Evolutionary conservation across 2,329 filamentous ascomycete species (phyloP).

Genomic region (Colletotrichum shisoi): DNA sequence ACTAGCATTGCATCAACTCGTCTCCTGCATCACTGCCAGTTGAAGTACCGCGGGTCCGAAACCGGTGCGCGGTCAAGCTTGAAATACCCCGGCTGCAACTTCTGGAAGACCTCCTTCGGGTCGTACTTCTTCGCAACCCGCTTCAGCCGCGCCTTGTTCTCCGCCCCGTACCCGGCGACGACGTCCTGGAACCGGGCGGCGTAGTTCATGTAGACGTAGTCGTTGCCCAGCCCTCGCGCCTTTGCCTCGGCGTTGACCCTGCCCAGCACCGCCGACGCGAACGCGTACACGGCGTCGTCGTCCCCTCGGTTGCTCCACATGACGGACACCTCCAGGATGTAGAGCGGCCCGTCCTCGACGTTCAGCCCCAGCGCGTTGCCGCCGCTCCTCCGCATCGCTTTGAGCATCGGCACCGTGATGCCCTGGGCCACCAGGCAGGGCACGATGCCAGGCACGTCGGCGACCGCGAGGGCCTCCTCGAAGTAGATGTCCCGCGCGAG

Average conservation of each 20-base stretch:
- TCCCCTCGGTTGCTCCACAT: conserved; percentile 41
- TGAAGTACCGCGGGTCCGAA: conserved; percentile 30
- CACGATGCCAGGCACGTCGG: conserved; percentile 41
- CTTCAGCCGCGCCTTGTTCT: conserved; percentile 48
- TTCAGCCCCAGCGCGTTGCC: conserved; percentile 51
- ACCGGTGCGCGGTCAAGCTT: conserved; percentile 42
- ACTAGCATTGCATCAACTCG: no score
- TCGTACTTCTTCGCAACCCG: conserved; percentile 48
- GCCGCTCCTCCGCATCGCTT: conserved; percentile 49
- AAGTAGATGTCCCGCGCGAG: conserved; percentile 39
- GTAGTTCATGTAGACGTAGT: conserved; percentile 55
- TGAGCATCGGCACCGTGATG: conserved; percentile 50
- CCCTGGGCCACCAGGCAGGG: conserved; percentile 51
- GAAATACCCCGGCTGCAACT: conserved; percentile 46
- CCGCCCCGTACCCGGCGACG: conserved; percentile 50
- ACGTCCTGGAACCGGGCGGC: conserved; percentile 51
- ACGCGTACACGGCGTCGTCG: conserved; percentile 40
- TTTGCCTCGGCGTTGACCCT: conserved; percentile 38
- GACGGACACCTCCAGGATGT: conserved; percentile 40
- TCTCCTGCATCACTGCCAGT: not conserved
- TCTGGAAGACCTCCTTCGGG: conserved; percentile 48
- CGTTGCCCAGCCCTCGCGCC: conserved; percentile 34
- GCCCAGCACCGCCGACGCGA: conserved; percentile 39
- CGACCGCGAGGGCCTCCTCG: conserved; percentile 21
- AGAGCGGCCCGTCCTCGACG: conserved; percentile 43